Percentiles rank a stretch among this genome's conserved stretches.
Conservation (phyloP, 805 yeast species). For the Torulaspora microellipsoides region DNA sequence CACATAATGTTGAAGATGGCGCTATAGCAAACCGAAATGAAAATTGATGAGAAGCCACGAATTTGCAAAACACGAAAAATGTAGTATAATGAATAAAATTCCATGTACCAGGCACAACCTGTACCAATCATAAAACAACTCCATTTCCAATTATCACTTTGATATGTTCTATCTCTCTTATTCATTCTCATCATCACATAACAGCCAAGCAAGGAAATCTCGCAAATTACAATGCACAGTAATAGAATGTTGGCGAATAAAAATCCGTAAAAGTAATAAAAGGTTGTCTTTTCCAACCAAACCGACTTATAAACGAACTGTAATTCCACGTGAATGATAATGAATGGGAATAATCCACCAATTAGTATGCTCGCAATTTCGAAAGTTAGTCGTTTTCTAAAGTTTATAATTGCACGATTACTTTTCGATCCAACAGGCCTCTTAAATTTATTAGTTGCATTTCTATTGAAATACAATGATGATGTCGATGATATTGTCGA, state of each 20-base stretch:
- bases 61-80: slow-evolving; percentile 53
- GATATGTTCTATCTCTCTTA: slow-evolving; percentile 4
- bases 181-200: slow-evolving; percentile 48
- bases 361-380: slow-evolving; percentile 27
- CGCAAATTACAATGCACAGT: slow-evolving; percentile 59
- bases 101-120: slow-evolving; percentile 68
- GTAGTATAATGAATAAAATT: slow-evolving; percentile 64
- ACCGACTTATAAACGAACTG: slow-evolving; percentile 66
- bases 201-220: slow-evolving; percentile 65
- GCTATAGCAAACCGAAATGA: slow-evolving; percentile 71
- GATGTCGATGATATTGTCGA: background rate
- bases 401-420: background rate
- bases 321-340: slow-evolving; percentile 75
- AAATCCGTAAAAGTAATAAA: slow-evolving; percentile 77
- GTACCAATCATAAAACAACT: slow-evolving; percentile 65
- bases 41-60: slow-evolving; percentile 58
- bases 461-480: slow-evolving; percentile 23
- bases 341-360: slow-evolving; percentile 74
- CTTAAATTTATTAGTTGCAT: background rate
- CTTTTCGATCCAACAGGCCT: background rate
- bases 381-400: background rate
- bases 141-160: slow-evolving; percentile 65
- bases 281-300: slow-evolving; percentile 76
- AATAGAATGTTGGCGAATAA: slow-evolving; percentile 56
- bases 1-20: slow-evolving; percentile 56